Conservation (phyloP, 1,284 basidiomycete species). For the Pseudozyma thailandica region DNA sequence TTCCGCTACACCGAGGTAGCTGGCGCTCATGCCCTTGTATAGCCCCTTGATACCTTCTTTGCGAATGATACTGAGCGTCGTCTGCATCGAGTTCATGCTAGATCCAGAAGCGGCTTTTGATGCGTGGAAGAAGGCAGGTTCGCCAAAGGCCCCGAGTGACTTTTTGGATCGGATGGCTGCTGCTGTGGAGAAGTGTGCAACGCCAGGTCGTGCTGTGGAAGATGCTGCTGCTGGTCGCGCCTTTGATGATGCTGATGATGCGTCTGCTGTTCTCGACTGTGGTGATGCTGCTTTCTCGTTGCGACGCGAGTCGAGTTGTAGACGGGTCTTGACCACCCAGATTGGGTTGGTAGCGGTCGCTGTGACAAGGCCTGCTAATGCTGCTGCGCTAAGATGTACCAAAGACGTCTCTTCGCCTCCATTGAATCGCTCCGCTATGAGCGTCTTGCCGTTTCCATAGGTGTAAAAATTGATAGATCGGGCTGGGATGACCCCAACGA, state of each 20-base stretch:
- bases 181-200: slow-evolving; percentile 26
- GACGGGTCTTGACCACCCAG: slow-evolving; percentile 96
- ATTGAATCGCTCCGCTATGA: slow-evolving; percentile 86
- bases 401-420: slow-evolving; percentile 81
- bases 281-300: slow-evolving; percentile 3
- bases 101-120: slow-evolving; percentile 52
- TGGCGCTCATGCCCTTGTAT: slow-evolving; percentile 94
- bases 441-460: slow-evolving; percentile 94
- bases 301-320: slow-evolving; percentile 76
- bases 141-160: slow-evolving; percentile 30
- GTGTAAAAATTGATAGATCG: slow-evolving; percentile 94
- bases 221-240: neutral
- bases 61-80: slow-evolving; percentile 79
- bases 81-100: slow-evolving; percentile 73
- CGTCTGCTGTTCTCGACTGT: slow-evolving; percentile 1
- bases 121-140: slow-evolving; percentile 52
- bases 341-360: slow-evolving; percentile 94
- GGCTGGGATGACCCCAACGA: slow-evolving; percentile 94
- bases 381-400: slow-evolving; percentile 87
- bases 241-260: slow-evolving; percentile 3
- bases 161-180: slow-evolving; percentile 16
- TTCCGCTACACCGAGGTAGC: slow-evolving; percentile 94
- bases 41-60: slow-evolving; percentile 88
- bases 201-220: neutral
- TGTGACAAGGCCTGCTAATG: slow-evolving; percentile 81